phyloP scores from a whole-genome alignment of 2,329 filamentous ascomycete genomes.

The Cladosporium oxysporum region DNA sequence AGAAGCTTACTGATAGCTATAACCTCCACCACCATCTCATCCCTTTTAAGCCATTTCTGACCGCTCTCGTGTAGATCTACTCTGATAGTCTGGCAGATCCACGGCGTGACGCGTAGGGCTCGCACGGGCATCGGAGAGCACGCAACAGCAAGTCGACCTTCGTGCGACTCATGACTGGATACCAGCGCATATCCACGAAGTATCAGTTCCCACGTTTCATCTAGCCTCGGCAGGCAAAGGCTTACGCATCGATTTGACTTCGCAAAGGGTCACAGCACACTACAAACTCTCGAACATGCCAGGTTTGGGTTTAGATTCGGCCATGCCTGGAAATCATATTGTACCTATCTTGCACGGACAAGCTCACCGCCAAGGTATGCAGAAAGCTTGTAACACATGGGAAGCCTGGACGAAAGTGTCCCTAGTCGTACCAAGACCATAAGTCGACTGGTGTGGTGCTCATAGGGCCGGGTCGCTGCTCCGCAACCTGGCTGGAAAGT shows the following conservation, averaged over 20 bases:
- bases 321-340: not conserved
- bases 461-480: not conserved
- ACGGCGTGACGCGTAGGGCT: not conserved
- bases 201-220: too few relatives aligned
- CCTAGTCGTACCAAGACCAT: not conserved
- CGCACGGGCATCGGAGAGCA: not conserved
- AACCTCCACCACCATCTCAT: too few relatives aligned
- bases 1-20: not conserved
- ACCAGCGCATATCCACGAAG: not conserved
- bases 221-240: not conserved
- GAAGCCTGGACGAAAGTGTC: not conserved
- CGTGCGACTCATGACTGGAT: not conserved
- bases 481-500: not conserved
- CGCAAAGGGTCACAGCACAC: too few relatives aligned
- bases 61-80: not conserved
- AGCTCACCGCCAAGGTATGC: not conserved
- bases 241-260: not conserved
- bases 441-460: not conserved
- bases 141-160: not conserved
- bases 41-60: not conserved
- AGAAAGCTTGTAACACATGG: not conserved
- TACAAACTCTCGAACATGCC: too few relatives aligned
- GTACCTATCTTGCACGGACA: too few relatives aligned
- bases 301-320: not conserved
- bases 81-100: not conserved